Evolutionary conservation across 441 rosid species (phyloP), one percentile per base, ranked within the genome.

Genomic region (Biscutella auriculata): DNA sequence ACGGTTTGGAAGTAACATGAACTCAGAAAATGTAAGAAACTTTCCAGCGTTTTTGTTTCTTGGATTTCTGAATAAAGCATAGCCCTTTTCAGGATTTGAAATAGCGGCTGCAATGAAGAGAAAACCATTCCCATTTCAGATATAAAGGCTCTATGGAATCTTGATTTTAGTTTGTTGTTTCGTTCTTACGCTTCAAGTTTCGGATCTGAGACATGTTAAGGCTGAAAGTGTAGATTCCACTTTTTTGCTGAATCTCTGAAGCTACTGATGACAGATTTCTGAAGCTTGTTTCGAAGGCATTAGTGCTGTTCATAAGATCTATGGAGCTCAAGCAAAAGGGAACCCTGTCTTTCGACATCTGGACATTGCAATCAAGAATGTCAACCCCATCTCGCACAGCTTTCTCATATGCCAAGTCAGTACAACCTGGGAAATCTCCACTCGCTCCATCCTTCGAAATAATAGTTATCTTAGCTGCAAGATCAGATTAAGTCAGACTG

Each of bases 341-440:
- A 9, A 47, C 44, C 54, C 72, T 70, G 57, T 76, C 83, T 57
- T 58, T 61, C 6, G 86, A 68, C 68, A 78, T 76, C 72, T 78
- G 86, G 49, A 78, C 79, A 39, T 69, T 64, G 46, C 83, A 81
- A 60, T 81, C 83, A 30, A 81, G 42, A 67, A 81, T 33, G 54
- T 81, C 76, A 45, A 57, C 73, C 9, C 80, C 80, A 6, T 81
- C 77, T 0, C 27, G 9, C 43, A 63, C 70, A 56, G 83, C 87
- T 58, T 26, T 66, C 52, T 45, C n/a, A 64, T 81, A 81, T 10
- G 83, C 87, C 65, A 55, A 43, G 61, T 78, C 68, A 16, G 79
- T 81, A 68, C 83, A 68, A 37, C 69, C 71, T 8, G 82, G 69
- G 67, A 59, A 78, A 56, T 78, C 82, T 41, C 83, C 83, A 71